A percentile compares a stretch with the other conserved stretches of the same genome.
Conservation (phyloP, 2,329 filamentous ascomycete species). For the Dactylonectria estremocensis region DNA sequence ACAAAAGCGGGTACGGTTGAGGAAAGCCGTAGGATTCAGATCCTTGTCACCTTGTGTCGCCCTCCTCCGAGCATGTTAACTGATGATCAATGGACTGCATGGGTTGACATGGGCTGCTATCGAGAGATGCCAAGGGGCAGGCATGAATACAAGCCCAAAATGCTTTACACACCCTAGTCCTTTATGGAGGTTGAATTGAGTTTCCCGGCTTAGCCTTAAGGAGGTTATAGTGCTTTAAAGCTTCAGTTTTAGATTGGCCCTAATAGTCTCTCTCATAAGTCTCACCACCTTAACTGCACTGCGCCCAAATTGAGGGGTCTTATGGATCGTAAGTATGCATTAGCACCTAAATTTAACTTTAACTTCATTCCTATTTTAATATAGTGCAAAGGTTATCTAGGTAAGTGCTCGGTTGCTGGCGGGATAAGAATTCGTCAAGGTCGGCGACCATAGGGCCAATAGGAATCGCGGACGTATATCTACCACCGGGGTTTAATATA, state of each 20-base stretch:
- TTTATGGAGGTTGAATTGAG: too few relatives aligned
- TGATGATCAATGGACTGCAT: conserved; percentile 18
- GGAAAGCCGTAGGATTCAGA: too few relatives aligned
- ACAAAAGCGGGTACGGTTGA: too few relatives aligned
- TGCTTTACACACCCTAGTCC: too few relatives aligned
- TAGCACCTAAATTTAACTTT: neutral
- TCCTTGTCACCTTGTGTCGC: too few relatives aligned
- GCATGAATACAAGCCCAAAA: too few relatives aligned
- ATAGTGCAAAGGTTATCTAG: neutral
- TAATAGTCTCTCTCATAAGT: too few relatives aligned
- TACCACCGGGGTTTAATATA: neutral
- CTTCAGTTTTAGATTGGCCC: too few relatives aligned
- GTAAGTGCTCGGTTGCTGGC: neutral
- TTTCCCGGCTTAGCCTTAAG: too few relatives aligned
- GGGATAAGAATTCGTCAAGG: neutral
- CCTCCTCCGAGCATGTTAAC: conserved; percentile 5
- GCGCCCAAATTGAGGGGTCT: neutral
- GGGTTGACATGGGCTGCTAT: neutral
- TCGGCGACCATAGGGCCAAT: neutral
- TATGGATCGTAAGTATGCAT: neutral
- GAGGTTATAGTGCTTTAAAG: too few relatives aligned
- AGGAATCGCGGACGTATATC: neutral
- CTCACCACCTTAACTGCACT: too few relatives aligned
- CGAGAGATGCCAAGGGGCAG: conserved; percentile 29
- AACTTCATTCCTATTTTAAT: neutral